phyloP scores from a whole-genome alignment of 1,284 basidiomycete species.

The Fomitopsis pinicola region DNA sequence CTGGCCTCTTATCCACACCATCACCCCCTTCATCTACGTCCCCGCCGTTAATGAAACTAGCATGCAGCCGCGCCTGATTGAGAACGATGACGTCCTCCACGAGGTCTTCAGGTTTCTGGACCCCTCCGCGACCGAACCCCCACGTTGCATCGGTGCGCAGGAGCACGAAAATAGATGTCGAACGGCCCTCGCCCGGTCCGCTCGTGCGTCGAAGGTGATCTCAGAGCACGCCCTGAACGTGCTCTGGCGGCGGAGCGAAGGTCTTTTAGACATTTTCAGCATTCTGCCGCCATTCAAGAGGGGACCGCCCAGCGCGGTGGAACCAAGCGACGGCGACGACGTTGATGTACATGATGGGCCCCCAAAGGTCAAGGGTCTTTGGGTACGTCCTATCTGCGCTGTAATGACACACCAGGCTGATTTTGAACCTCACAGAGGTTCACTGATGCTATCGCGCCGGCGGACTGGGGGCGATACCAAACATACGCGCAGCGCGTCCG shows the following conservation, averaged over 20 bases:
- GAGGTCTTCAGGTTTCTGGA: conserved; percentile 2
- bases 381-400: not conserved
- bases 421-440: not conserved
- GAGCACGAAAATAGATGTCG: not conserved
- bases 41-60: not conserved
- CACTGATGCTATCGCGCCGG: not conserved
- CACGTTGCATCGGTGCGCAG: not conserved
- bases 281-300: not conserved
- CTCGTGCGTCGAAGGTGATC: not conserved
- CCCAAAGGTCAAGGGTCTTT: not conserved
- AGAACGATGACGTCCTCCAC: conserved; percentile 3
- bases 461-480: not conserved
- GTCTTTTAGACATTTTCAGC: not conserved
- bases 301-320: not conserved
- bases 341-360: not conserved
- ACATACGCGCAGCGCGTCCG: not conserved
- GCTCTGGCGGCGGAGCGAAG: conserved; percentile 1
- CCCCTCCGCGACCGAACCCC: not conserved
- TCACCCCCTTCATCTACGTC: not conserved
- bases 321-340: not conserved
- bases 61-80: not conserved
- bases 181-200: not conserved
- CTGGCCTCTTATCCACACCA: not conserved
- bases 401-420: not conserved
- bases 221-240: conserved; percentile 1